Base-by-base conservation (phyloP, 345 rosid genomes). In the Draba incana region DNA sequence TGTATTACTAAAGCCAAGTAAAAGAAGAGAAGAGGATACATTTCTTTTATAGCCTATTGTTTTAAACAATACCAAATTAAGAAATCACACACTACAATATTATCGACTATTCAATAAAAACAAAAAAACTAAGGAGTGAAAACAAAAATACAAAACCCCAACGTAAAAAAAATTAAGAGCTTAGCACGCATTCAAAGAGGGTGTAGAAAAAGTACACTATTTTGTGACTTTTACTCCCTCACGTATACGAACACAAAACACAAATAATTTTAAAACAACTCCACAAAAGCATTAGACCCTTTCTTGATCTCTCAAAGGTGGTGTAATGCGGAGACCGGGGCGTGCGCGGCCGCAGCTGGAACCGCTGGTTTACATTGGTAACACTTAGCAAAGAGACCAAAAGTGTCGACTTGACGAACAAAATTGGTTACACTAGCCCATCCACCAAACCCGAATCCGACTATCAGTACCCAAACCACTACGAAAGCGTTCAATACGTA, bases 381-480 rank as follows among this genome's bases (percentile, higher is more conserved):
- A 82, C 99, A 95, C 80, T 88, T 95, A 1, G 99, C 96, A 11
- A 95, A 95, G 41, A 95, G 90, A 14, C 99, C 99, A 60, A 95
- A 95, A 0, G 93, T 82, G 39, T 95, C 92, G 0, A 95, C 85
- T 79, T 95, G 99, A 69, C 59, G 80, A 13, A 95, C 84, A 62
- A 95, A 95, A 74, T 95, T 92, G 78, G 91, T 86, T 54, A 95
- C 64, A 80, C 99, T 95, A 4, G 99, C 99, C 99, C 99, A 95
- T 57, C 99, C 99, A 14, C 99, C 99, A 46, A 92, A 92, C 72
- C 98, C 99, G 2, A 95, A 95, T 4, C 99, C 99, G 1, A 95
- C 88, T 5, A 95, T 82, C 0, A 92, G 25, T 25, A 92, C 85
- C 99, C 99, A 95, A 41, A 84, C 64, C 65, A 85, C 97, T 12